Conservation (phyloP, 1,284 basidiomycete species). For the Ganoderma sinense region DNA sequence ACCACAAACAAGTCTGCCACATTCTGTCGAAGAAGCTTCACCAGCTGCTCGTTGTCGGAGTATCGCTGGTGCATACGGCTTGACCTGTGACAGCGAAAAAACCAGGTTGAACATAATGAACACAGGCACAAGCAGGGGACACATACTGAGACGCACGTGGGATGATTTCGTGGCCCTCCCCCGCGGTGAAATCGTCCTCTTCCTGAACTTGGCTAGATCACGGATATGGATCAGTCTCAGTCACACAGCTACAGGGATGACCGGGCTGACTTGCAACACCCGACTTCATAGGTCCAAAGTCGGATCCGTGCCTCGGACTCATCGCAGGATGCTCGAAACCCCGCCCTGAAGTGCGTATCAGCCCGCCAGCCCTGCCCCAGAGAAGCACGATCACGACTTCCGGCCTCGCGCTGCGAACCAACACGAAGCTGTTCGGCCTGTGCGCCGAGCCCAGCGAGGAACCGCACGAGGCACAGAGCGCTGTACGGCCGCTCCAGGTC, state of each 20-base stretch:
- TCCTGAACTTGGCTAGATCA: neutral
- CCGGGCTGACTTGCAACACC: constrained; percentile 18
- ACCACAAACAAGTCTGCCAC: constrained; percentile 2
- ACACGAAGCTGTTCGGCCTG: neutral
- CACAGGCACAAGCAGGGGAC: neutral
- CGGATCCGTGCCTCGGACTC: constrained; percentile 7
- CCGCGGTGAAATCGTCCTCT: neutral
- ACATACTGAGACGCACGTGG: neutral
- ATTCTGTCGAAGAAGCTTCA: neutral
- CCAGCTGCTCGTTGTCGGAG: neutral
- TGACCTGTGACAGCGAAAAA: neutral
- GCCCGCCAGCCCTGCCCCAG: constrained; percentile 7
- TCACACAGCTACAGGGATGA: neutral
- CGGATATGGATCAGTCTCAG: neutral
- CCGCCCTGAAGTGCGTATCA: constrained; percentile 2
- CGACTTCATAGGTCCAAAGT: constrained; percentile 21
- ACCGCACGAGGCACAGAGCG: neutral
- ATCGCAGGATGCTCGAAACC: neutral
- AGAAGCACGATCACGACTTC: neutral
- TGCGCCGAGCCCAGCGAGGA: constrained; percentile 1
- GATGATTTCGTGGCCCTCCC: neutral
- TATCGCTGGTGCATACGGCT: neutral
- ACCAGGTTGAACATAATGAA: neutral
- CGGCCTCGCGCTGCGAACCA: neutral
- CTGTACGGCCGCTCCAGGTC: constrained; percentile 1